These are phyloP conservation scores for Chalciporus piperatus DNA, from an alignment of 768 basidiomycete species.

Conservation along the genomic window DNA sequence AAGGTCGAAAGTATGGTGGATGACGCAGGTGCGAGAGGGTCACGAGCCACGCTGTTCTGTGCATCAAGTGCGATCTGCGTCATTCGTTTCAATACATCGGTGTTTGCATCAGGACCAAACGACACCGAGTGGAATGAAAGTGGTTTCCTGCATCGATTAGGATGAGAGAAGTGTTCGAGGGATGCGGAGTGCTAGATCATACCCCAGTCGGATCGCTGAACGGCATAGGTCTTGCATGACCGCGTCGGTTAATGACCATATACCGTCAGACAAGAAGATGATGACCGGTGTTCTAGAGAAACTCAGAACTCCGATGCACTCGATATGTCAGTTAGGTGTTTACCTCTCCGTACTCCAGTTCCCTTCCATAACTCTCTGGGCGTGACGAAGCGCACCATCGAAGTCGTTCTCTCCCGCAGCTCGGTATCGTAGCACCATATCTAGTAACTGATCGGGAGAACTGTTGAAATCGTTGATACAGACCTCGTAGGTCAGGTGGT, in stretches of 20 bases:
- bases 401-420: constrained; percentile 42
- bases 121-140: constrained; percentile 57
- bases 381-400: constrained; percentile 36
- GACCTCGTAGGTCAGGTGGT: constrained; percentile 15
- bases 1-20: constrained; percentile 41
- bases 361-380: constrained; percentile 36
- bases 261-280: constrained; percentile 58
- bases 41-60: constrained; percentile 29
- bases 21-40: constrained; percentile 15
- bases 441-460: constrained; percentile 43
- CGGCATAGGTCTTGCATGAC: constrained; percentile 37
- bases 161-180: not conserved
- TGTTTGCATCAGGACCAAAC: constrained; percentile 40
- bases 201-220: constrained; percentile 41
- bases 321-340: too few relatives aligned
- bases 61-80: constrained; percentile 45
- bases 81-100: constrained; percentile 41
- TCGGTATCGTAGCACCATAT: constrained; percentile 33
- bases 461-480: constrained; percentile 44
- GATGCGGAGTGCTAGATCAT: not conserved
- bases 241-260: constrained; percentile 35
- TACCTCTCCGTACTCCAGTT: constrained; percentile 41
- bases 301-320: too few relatives aligned
- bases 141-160: constrained; percentile 39
- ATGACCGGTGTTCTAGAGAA: constrained; percentile 41